phyloP scores from a whole-genome alignment of 2,329 filamentous ascomycete species.

The Tolypocladium endophyticum region DNA sequence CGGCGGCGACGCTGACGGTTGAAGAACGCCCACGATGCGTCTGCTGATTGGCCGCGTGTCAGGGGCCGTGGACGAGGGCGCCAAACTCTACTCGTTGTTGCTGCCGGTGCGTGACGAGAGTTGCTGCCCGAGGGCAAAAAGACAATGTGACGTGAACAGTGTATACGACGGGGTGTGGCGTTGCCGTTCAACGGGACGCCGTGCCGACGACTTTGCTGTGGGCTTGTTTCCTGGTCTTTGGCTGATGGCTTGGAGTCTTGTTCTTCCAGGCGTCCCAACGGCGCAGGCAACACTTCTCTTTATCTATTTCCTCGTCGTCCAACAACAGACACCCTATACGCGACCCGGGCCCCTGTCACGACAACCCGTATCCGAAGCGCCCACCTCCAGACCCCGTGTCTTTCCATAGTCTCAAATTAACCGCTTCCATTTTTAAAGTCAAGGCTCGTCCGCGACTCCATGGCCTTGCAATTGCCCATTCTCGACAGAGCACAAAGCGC shows the following conservation, averaged over 20 bases:
- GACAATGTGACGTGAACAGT: background rate
- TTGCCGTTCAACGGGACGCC: background rate
- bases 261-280: background rate
- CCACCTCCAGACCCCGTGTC: background rate
- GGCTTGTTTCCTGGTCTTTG: background rate
- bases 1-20: background rate
- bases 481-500: background rate
- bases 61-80: background rate
- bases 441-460: background rate
- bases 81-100: background rate
- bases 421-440: background rate
- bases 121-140: background rate
- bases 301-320: background rate
- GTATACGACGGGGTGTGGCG: background rate
- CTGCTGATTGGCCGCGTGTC: background rate
- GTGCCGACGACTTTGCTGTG: background rate
- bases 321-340: background rate
- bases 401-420: background rate
- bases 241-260: background rate
- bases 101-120: background rate
- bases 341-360: background rate
- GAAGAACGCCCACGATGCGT: background rate
- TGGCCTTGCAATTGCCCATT: background rate
- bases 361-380: background rate
- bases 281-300: background rate